Evolutionary conservation across 1,139 yeast genomes (phyloP), one percentile per base, ranked within the genome.

Genomic region (Blastobotrys malaysiensis): DNA sequence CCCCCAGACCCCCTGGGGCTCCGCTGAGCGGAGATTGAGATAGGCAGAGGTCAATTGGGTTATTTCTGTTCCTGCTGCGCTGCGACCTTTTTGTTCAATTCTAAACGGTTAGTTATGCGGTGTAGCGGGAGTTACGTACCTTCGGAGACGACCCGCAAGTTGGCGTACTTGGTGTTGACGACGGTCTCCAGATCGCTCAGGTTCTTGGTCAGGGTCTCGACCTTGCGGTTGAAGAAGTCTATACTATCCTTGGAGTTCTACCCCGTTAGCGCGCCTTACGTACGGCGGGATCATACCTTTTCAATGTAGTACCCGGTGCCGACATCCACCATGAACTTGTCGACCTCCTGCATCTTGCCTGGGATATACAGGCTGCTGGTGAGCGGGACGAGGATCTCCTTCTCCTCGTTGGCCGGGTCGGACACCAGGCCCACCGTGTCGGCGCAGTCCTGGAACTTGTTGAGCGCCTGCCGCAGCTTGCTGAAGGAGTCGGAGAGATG

Each of bases 251-350:
- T 22, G 11, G 54, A 44, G 27, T 49, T 69, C 62, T 31, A 31
- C 39, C 4, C 14, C 4, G n/a, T 31, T 31, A 31, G 39, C 16
- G 4, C 16, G 11, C 39, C 16, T 31, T 13, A 14, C 14, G 3
- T 11, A 7, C 5, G 39, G 39, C 4, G 3, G 16, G 14, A 3
- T 13, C 16, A 31, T 31, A 31, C 39, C 16, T 93, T 95, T 64
- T 89, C 97, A 27, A 90, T 95, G 67, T 81, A 93, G 70, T 93
- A 93, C 1, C 98, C 98, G 0, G 99, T 93, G 36, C 99, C 99
- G 46, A 93, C 85, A 67, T 93, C 99, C 16, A 95, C 97, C 71
- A 93, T 77, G 64, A 86, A 93, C 55, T 78, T 82, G 59, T 84
- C 80, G 48, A 79, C 79, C 58, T 84, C 80, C 50, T 77, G 77